Evolutionary conservation across 2,329 filamentous ascomycete species (phyloP).

Genomic region (Albophoma yamanashiensis): DNA sequence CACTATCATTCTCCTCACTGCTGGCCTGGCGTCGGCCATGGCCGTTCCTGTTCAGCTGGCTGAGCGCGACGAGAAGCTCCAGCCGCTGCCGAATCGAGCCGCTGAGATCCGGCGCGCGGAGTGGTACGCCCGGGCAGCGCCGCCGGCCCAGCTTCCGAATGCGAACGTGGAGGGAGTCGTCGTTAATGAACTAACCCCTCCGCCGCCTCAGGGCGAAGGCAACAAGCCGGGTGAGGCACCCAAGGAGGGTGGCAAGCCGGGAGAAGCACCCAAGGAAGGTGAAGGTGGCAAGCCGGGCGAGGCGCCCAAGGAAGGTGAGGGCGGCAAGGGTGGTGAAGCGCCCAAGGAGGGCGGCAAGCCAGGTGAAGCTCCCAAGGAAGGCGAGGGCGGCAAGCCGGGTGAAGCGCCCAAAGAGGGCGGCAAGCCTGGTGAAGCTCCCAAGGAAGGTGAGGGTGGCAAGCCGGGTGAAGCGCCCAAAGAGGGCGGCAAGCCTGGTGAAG

Average conservation of each 20-base stretch:
- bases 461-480: background rate
- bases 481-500: background rate
- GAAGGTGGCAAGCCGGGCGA: background rate
- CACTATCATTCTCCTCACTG: slow-evolving; percentile 15
- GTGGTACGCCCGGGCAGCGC: background rate
- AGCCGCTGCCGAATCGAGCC: slow-evolving; percentile 1
- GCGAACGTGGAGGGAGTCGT: background rate
- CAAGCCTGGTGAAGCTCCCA: background rate
- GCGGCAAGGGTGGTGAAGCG: background rate
- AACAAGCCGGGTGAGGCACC: background rate
- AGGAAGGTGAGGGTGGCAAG: background rate
- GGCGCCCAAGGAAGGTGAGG: background rate
- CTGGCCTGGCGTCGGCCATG: slow-evolving; percentile 18
- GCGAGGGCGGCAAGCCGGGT: background rate
- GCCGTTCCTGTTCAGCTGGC: slow-evolving; percentile 12
- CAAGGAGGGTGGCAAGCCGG: background rate
- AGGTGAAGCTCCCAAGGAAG: background rate
- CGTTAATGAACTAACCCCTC: background rate
- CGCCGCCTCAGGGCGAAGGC: background rate
- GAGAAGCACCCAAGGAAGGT: background rate
- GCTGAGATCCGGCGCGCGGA: background rate
- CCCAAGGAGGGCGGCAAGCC: background rate
- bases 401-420: background rate
- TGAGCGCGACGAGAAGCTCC: slow-evolving; percentile 4
- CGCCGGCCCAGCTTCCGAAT: background rate